These are phyloP conservation scores for Trametes cingulata DNA, from an alignment of 768 basidiomycete genomes.

Conservation along the genomic window DNA sequence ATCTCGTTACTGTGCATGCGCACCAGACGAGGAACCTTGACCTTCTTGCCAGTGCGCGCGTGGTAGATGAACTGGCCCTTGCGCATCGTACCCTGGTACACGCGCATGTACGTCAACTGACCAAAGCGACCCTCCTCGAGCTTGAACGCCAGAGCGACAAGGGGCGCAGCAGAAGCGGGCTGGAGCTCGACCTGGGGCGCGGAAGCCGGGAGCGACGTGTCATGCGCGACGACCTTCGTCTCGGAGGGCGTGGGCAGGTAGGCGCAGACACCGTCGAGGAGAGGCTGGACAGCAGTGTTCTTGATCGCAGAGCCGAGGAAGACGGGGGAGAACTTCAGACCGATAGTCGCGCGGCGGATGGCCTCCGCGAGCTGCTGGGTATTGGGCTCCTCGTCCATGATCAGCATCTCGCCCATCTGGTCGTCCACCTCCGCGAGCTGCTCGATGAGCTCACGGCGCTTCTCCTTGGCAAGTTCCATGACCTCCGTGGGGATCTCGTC, in stretches of 20 bases:
- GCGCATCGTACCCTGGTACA: constrained; percentile 94
- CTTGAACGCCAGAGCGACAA: constrained; percentile 97
- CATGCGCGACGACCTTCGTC: constrained; percentile 75
- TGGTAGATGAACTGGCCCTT: constrained; percentile 87
- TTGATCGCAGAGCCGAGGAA: constrained; percentile 97
- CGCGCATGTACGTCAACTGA: constrained; percentile 96
- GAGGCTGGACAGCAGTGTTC: constrained; percentile 92
- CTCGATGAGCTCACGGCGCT: constrained; percentile 91
- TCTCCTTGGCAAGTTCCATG: constrained; percentile 72
- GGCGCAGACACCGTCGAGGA: constrained; percentile 93
- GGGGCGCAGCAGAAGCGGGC: constrained; percentile 82
- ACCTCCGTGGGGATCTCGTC: constrained; percentile 86
- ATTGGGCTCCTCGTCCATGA: constrained; percentile 79
- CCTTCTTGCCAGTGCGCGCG: constrained; percentile 92
- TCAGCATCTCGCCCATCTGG: constrained; percentile 85
- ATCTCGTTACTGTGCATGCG: constrained; percentile 99
- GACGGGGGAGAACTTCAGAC: constrained; percentile 92
- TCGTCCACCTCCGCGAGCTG: constrained; percentile 97
- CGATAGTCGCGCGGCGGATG: constrained; percentile 85
- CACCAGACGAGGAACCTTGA: constrained; percentile 94
- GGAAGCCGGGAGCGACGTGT: constrained; percentile 64
- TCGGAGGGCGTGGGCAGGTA: constrained; percentile 92
- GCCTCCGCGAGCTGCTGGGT: constrained; percentile 76
- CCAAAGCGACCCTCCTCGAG: constrained; percentile 97
- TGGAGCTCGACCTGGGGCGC: constrained; percentile 73